Conservation (phyloP, 441 rosid species). For the Brassica hybrid region DNA sequence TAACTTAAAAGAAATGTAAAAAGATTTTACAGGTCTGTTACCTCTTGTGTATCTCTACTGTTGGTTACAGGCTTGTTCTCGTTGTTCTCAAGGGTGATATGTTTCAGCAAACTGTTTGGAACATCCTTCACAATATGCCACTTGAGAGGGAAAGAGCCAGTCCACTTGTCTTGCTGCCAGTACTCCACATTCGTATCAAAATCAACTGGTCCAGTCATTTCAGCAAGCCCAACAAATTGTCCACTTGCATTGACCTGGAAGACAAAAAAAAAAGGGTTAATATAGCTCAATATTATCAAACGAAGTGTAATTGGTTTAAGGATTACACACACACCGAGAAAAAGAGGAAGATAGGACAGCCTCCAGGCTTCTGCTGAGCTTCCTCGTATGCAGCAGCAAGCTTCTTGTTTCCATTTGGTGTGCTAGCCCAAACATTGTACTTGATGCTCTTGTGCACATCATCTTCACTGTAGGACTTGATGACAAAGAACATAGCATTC, state of each 20-base stretch:
- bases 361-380: constrained; percentile 61
- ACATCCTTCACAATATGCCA: no score
- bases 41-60: no score
- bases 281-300: not conserved
- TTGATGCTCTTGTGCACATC: constrained; percentile 94
- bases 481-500: constrained; percentile 82
- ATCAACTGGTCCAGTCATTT: constrained; percentile 92
- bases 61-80: no score
- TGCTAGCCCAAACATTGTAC: constrained; percentile 95
- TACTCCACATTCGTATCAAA: constrained; percentile 64
- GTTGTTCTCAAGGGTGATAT: no score
- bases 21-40: not conserved
- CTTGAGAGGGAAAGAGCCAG: no score
- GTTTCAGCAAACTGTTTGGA: no score
- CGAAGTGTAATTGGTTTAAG: not conserved
- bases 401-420: constrained; percentile 92
- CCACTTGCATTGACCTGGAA: constrained; percentile 89
- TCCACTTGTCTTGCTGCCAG: no score
- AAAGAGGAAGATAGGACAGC: constrained; percentile 52
- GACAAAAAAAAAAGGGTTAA: not conserved
- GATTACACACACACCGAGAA: not conserved
- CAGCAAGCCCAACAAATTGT: constrained; percentile 92
- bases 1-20: not conserved
- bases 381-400: constrained; percentile 80
- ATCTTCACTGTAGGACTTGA: constrained; percentile 96